Conservation (phyloP, 257 asterid species). For the Sherardia arvensis region DNA sequence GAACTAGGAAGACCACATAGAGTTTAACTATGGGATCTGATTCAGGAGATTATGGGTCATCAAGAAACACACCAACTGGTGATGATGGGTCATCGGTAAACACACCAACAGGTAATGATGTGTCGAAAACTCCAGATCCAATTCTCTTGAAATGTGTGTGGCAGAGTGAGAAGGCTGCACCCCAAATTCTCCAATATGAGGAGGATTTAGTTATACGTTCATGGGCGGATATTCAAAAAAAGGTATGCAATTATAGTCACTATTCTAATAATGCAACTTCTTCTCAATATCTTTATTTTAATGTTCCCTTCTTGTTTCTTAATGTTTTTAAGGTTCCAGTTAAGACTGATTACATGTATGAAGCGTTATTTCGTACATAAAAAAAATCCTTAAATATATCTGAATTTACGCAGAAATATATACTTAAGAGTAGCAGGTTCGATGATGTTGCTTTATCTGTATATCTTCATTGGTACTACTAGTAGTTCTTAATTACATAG, state of each 20-base stretch:
- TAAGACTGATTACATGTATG: background rate
- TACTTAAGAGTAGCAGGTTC: background rate
- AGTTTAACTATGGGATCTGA: slow-evolving; percentile 42
- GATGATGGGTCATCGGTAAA: slow-evolving; percentile 45
- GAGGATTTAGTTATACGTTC: slow-evolving; percentile 53
- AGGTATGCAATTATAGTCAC: slow-evolving; percentile 29
- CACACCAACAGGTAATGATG: slow-evolving; percentile 45
- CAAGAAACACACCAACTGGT: slow-evolving; percentile 29
- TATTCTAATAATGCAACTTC: background rate
- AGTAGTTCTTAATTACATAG: background rate
- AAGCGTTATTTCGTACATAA: background rate
- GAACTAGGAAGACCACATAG: background rate
- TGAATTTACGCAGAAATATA: background rate
- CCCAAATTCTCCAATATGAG: slow-evolving; percentile 68
- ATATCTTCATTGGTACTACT: background rate
- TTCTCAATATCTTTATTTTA: background rate
- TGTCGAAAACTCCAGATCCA: slow-evolving; percentile 60
- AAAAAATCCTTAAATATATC: background rate
- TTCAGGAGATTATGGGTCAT: slow-evolving; percentile 35
- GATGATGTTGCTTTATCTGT: background rate
- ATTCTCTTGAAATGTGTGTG: slow-evolving; percentile 78
- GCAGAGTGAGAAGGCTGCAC: slow-evolving; percentile 95
- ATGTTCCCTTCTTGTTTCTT: background rate
- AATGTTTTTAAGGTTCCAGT: background rate
- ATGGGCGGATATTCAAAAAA: slow-evolving; percentile 57